phyloP scores from a whole-genome alignment of 179 eudicot genomes.

The Camellia oleifera region DNA sequence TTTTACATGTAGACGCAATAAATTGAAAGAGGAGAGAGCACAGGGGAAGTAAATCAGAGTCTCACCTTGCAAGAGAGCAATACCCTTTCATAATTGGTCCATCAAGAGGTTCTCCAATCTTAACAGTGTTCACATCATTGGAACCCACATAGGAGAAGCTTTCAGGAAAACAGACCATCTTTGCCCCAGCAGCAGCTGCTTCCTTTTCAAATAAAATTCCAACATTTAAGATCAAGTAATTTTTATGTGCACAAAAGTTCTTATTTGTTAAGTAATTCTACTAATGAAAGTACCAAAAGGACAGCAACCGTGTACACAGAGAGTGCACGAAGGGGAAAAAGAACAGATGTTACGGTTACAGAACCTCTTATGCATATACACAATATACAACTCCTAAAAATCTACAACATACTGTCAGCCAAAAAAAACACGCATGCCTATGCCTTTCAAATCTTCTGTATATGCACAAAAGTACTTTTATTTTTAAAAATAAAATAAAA shows the following conservation, averaged over 20 bases:
- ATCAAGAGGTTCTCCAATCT: slow-evolving; percentile 65
- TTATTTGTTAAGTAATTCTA: neutral
- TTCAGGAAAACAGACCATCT: slow-evolving; percentile 81
- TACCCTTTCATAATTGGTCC: slow-evolving; percentile 76
- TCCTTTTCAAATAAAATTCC: slow-evolving; percentile 35
- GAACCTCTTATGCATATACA: too few species aligned
- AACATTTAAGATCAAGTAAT: neutral
- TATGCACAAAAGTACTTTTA: too few species aligned
- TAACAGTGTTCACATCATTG: slow-evolving; percentile 58
- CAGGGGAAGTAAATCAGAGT: neutral
- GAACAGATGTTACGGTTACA: too few species aligned
- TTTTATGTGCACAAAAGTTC: too few species aligned
- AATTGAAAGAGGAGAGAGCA: neutral
- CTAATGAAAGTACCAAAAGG: too few species aligned
- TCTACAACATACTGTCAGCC: too few species aligned
- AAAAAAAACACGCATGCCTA: too few species aligned
- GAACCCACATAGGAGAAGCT: slow-evolving; percentile 72
- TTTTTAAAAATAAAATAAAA: too few species aligned
- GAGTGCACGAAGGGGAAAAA: too few species aligned
- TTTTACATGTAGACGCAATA: neutral
- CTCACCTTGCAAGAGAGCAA: slow-evolving; percentile 74
- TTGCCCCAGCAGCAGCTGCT: slow-evolving; percentile 85
- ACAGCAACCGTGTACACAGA: too few species aligned
- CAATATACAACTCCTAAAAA: too few species aligned
- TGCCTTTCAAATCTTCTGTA: too few species aligned